Evolutionary conservation across 805 yeast genomes (phyloP).

Genomic region (Myxozyma sirexii): DNA sequence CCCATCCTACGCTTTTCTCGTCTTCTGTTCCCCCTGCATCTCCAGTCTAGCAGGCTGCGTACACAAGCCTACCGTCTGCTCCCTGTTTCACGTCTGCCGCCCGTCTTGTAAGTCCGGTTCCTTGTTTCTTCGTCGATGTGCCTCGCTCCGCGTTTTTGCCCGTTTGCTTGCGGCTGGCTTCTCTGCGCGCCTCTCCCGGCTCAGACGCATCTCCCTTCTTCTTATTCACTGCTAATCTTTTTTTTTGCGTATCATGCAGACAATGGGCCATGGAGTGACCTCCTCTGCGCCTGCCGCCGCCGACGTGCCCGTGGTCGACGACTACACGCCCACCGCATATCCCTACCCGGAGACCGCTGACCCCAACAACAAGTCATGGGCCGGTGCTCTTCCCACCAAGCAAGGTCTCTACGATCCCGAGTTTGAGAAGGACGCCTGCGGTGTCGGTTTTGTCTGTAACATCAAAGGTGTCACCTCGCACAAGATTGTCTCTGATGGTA

Average conservation of each 20-base stretch:
- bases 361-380: constrained; percentile 87
- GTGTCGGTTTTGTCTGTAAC: constrained; percentile 96
- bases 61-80: not conserved
- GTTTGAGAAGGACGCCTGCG: constrained; percentile 94
- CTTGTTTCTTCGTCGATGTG: not conserved
- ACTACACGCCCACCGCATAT: constrained; percentile 26
- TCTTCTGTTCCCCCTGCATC: not conserved
- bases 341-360: constrained; percentile 30
- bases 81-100: constrained; percentile 7
- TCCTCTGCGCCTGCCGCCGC: constrained; percentile 17
- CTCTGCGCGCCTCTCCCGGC: not conserved
- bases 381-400: constrained; percentile 78
- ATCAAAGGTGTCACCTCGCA: constrained; percentile 86
- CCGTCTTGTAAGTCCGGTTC: constrained; percentile 7
- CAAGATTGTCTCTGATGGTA: constrained; percentile 90
- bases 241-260: constrained; percentile 7
- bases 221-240: not conserved
- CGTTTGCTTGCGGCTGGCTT: not conserved
- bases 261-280: constrained; percentile 32
- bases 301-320: constrained; percentile 19
- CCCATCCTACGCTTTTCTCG: not conserved
- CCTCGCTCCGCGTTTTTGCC: not conserved
- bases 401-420: constrained; percentile 94
- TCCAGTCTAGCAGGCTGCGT: constrained; percentile 5
- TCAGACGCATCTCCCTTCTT: not conserved